A percentile compares a stretch with the other conserved stretches of the same genome.
phyloP scores from a whole-genome alignment of 176 grass and related monocot genomes.

The Musa itinerans region DNA sequence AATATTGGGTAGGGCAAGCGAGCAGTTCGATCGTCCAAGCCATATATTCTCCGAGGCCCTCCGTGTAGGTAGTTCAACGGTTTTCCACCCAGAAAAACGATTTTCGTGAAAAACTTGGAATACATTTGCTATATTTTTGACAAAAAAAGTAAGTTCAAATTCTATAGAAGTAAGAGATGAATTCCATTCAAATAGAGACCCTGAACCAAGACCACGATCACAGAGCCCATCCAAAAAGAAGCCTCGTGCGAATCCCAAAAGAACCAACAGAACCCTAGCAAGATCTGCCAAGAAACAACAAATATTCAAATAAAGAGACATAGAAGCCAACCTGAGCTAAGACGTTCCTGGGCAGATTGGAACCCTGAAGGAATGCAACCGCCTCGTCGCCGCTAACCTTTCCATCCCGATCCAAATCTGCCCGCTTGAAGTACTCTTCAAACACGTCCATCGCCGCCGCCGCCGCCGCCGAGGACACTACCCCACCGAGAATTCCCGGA shows the following conservation, averaged over 20 bases:
- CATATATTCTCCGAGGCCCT: too few relatives aligned
- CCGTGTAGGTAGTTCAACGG: too few relatives aligned
- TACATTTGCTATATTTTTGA: background rate
- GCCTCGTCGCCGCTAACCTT: constrained; percentile 91
- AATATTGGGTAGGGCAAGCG: too few relatives aligned
- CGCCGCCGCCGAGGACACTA: too few relatives aligned
- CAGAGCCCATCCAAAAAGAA: background rate
- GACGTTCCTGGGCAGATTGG: constrained; percentile 66
- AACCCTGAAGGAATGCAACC: constrained; percentile 85
- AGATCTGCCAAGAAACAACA: background rate
- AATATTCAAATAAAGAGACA: background rate
- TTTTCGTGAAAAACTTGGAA: too few relatives aligned
- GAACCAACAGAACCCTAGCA: background rate
- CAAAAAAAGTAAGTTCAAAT: background rate
- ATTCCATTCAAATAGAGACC: background rate
- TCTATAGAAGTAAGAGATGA: background rate
- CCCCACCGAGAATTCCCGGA: constrained; percentile 2
- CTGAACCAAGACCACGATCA: background rate
- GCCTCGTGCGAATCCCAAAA: background rate
- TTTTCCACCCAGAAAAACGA: too few relatives aligned
- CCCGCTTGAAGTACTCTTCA: constrained; percentile 82
- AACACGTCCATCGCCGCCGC: constrained; percentile 60
- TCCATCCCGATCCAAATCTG: constrained; percentile 94
- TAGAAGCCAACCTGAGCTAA: constrained; percentile 59
- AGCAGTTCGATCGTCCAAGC: too few relatives aligned